Conservation (phyloP, 371 early-diverging fungal genomes). For the Zychaea mexicana region DNA sequence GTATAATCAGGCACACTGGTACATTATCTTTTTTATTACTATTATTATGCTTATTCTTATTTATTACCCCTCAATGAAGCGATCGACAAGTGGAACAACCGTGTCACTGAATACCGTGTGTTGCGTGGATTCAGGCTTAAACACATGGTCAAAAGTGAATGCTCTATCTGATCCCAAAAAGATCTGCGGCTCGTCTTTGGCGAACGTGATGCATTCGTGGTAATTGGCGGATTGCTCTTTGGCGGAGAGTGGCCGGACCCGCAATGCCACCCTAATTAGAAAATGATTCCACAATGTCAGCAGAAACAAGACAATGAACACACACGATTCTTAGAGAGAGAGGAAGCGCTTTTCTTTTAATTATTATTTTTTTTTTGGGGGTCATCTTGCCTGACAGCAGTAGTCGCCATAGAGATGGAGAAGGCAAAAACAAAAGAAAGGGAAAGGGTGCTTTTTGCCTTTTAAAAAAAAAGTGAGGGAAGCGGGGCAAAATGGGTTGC, state of each 20-base stretch:
- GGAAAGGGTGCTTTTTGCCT: background rate
- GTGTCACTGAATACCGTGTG: constrained; percentile 65
- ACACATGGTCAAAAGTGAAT: constrained; percentile 89
- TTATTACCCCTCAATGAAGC: constrained; percentile 85
- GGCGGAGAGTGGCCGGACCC: constrained; percentile 50
- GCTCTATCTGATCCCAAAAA: constrained; percentile 60
- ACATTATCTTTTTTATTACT: too few species aligned
- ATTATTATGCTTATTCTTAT: background rate
- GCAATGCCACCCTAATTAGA: constrained; percentile 24
- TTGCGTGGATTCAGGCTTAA: constrained; percentile 71
- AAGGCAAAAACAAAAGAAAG: background rate
- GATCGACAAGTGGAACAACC: constrained; percentile 72
- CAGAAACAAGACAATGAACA: too few species aligned
- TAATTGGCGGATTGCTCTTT: constrained; percentile 69
- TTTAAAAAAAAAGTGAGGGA: background rate
- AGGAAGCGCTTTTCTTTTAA: too few species aligned
- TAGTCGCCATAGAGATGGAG: constrained; percentile 19
- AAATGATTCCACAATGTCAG: background rate
- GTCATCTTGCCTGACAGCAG: constrained; percentile 19
- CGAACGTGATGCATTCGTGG: constrained; percentile 61
- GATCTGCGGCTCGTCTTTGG: constrained; percentile 62
- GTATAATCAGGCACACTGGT: background rate
- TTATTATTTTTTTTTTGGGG: too few species aligned
- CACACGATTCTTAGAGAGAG: too few species aligned
- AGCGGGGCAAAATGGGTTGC: too few species aligned